phyloP scores from a whole-genome alignment of 805 yeast species.

The Zygotorulaspora florentina region DNA sequence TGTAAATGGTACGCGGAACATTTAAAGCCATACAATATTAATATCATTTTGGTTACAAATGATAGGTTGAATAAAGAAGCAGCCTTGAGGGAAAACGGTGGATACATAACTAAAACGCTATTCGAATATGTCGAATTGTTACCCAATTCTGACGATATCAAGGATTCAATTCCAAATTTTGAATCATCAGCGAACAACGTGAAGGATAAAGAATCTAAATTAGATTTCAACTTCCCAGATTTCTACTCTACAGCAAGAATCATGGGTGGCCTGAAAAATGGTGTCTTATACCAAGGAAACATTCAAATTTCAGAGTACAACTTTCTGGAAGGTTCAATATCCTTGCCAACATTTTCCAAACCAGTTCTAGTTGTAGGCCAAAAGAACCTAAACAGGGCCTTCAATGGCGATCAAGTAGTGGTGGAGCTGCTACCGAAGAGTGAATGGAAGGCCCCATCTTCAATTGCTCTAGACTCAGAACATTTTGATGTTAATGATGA shows the following conservation, averaged over 20 bases:
- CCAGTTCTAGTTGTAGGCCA: slow-evolving; percentile 82
- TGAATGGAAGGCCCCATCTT: slow-evolving; percentile 84
- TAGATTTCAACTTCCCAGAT: slow-evolving; percentile 64
- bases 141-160: slow-evolving; percentile 67
- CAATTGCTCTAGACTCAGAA: slow-evolving; percentile 73
- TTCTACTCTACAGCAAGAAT: slow-evolving; percentile 77
- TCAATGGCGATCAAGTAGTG: slow-evolving; percentile 87
- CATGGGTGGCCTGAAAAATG: slow-evolving; percentile 86
- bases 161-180: slow-evolving; percentile 69
- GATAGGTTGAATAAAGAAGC: slow-evolving; percentile 62
- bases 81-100: slow-evolving; percentile 45
- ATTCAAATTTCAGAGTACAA: slow-evolving; percentile 81
- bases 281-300: slow-evolving; percentile 81
- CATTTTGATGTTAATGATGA: slow-evolving; percentile 55
- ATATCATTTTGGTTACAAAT: slow-evolving; percentile 63
- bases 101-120: slow-evolving; percentile 52
- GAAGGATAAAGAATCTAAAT: slow-evolving; percentile 24
- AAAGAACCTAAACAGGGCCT: slow-evolving; percentile 81
- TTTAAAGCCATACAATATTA: slow-evolving; percentile 43
- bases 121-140: slow-evolving; percentile 66
- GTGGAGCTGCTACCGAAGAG: slow-evolving; percentile 82
- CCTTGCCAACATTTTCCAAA: slow-evolving; percentile 65
- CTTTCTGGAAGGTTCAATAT: slow-evolving; percentile 79
- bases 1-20: slow-evolving; percentile 72
- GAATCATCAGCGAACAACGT: slow-evolving; percentile 32